These are phyloP conservation scores for Fusarium bulbicola DNA, from an alignment of 2,329 filamentous ascomycete genomes.

Conservation along the genomic window DNA sequence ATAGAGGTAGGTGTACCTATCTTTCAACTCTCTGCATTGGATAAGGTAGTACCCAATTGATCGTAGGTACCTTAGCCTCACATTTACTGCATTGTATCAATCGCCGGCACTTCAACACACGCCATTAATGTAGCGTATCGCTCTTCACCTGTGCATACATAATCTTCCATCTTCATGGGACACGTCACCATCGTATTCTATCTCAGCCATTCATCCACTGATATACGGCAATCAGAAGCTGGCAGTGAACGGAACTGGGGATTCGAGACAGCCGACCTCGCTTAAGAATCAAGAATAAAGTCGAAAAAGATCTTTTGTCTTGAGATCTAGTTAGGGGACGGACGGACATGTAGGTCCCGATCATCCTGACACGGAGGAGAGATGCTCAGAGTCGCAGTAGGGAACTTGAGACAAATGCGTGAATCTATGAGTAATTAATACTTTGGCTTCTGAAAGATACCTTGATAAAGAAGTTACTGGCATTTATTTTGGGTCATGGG, in stretches of 20 bases:
- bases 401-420: not conserved
- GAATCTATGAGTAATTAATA: not conserved
- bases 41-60: not conserved
- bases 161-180: not conserved
- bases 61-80: not conserved
- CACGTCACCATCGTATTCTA: not conserved
- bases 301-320: constrained; percentile 10
- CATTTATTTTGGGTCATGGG: not conserved
- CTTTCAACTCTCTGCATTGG: not conserved
- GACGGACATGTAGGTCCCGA: constrained; percentile 1
- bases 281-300: constrained; percentile 10
- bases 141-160: not conserved
- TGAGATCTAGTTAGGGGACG: not conserved
- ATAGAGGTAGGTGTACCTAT: not conserved
- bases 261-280: constrained; percentile 28
- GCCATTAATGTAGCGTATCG: not conserved
- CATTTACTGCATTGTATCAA: not conserved
- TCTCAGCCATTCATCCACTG: not conserved
- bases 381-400: not conserved
- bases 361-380: not conserved
- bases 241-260: constrained; percentile 8
- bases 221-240: constrained; percentile 4
- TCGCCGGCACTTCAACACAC: not conserved
- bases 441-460: not conserved
- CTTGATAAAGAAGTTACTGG: not conserved